Evolutionary conservation across 2,329 filamentous ascomycete species (phyloP), one percentile per base, ranked within the genome.

Genomic region (Aaosphaeria arxii): DNA sequence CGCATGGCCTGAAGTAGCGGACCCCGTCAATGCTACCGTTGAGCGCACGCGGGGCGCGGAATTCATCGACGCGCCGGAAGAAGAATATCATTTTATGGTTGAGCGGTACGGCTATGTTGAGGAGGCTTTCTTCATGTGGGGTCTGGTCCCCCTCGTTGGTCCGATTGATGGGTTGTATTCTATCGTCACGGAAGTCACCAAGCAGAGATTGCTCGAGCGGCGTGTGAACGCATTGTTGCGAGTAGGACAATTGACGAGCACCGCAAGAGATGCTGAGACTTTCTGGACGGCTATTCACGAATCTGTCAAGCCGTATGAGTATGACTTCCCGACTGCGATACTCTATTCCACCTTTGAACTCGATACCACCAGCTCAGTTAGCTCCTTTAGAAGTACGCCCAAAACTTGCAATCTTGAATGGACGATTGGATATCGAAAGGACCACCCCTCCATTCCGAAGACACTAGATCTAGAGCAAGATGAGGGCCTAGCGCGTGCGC

Each of bases 181-280:
- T 4, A 56, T 52, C 4, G 53, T 56, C 4, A 54, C 51, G 4
- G 53, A 56, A 40, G 47, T 56, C 28, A 56, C 53, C n/a, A 53
- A 54, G 36, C 50, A 54, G n/a, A 54, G 50, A 35, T 40, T 54
- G 4, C 40, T 53, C 11, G 52, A 54, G 46, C 50, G 52, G 30
- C 52, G 52, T 9, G 47, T 52, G 6, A 44, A 43, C 38, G 43
- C 52, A 7, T 39, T 54, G 30, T 46, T 53, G 24, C 49, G 35
- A 31, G 33, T 54, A 4, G 41, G 50, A 17, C 50, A 53, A 40
- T 32, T 50, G 9, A 40, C 39, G 7, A 28, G 17, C 39, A 17
- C 7, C 7, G 39, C 39, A 28, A n/a, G 17, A 28, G 28, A 46
- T 32, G 45, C 36, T n/a, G 46, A 50, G 4, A n/a, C 40, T 3